These are phyloP conservation scores for Tuber umbilicatum DNA, from an alignment of 495 filamentous ascomycete species.

Conservation along the genomic window DNA sequence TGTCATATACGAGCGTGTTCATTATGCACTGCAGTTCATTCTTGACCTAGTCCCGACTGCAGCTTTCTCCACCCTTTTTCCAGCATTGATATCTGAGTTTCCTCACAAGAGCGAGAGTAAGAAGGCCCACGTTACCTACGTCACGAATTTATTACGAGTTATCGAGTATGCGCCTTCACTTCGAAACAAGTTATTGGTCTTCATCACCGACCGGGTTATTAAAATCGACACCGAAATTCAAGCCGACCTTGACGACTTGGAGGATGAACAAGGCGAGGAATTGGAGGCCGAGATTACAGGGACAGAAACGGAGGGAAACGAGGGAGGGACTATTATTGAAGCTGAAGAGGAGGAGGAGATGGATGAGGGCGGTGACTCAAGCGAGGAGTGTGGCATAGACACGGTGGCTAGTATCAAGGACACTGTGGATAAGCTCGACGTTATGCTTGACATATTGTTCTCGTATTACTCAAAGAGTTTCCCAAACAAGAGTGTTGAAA, in stretches of 20 bases:
- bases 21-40: constrained; percentile 67
- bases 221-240: constrained; percentile 94
- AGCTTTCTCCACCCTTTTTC: constrained; percentile 59
- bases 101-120: constrained; percentile 67
- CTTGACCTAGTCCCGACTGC: constrained; percentile 68
- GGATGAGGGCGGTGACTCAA: constrained; percentile 50
- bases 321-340: constrained; percentile 49
- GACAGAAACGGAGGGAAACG: constrained; percentile 40
- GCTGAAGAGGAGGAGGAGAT: constrained; percentile 52
- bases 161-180: constrained; percentile 70
- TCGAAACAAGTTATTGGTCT: constrained; percentile 70
- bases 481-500: constrained; percentile 43
- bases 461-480: constrained; percentile 68
- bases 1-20: constrained; percentile 61
- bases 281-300: constrained; percentile 49
- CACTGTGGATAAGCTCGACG: constrained; percentile 85
- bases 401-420: constrained; percentile 59
- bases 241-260: constrained; percentile 78
- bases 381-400: constrained; percentile 46
- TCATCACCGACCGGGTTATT: constrained; percentile 75
- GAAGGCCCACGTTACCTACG: constrained; percentile 65
- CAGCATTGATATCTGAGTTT: constrained; percentile 59
- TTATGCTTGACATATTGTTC: constrained; percentile 85
- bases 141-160: constrained; percentile 69
- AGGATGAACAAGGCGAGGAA: constrained; percentile 60